These are phyloP conservation scores for Collybia mongolica DNA, from an alignment of 768 basidiomycete species.

Conservation along the genomic window DNA sequence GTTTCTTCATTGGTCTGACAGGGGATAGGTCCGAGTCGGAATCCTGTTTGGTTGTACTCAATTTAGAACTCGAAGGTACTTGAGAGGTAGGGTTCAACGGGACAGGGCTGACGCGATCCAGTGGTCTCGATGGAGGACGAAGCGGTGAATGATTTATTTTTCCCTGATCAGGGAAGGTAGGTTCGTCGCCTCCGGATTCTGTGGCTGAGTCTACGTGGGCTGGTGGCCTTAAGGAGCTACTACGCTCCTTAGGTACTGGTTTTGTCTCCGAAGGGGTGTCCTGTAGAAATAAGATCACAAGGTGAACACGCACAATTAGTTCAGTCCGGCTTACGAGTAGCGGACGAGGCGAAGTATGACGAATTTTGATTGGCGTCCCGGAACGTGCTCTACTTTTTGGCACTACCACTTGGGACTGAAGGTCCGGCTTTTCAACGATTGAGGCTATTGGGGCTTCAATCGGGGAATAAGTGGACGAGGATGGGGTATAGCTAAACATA, in stretches of 20 bases:
- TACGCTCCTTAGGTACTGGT: neutral
- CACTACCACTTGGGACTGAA: slow-evolving; percentile 26
- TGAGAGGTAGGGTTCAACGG: slow-evolving; percentile 10
- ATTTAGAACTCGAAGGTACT: slow-evolving; percentile 11
- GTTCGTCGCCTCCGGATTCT: slow-evolving; percentile 38
- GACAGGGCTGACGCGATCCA: slow-evolving; percentile 2
- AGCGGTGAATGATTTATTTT: neutral
- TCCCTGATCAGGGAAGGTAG: slow-evolving; percentile 16
- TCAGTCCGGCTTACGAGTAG: neutral
- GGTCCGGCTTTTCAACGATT: slow-evolving; percentile 42
- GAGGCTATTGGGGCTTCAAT: slow-evolving; percentile 50
- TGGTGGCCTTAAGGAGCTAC: slow-evolving; percentile 6
- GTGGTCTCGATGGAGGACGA: neutral
- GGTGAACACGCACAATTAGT: too few species aligned
- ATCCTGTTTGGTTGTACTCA: slow-evolving; percentile 26
- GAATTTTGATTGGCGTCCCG: slow-evolving; percentile 11
- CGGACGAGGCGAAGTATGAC: slow-evolving; percentile 11
- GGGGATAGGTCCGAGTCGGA: slow-evolving; percentile 57
- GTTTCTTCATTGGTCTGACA: slow-evolving; percentile 49
- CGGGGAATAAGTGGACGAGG: slow-evolving; percentile 11
- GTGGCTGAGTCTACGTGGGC: slow-evolving; percentile 43
- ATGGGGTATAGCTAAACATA: slow-evolving; percentile 3
- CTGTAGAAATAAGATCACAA: slow-evolving; percentile 4
- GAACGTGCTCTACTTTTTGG: slow-evolving; percentile 10
- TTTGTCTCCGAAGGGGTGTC: slow-evolving; percentile 3